phyloP scores from a whole-genome alignment of 2,329 filamentous ascomycete species.

The Didymella segeticola region DNA sequence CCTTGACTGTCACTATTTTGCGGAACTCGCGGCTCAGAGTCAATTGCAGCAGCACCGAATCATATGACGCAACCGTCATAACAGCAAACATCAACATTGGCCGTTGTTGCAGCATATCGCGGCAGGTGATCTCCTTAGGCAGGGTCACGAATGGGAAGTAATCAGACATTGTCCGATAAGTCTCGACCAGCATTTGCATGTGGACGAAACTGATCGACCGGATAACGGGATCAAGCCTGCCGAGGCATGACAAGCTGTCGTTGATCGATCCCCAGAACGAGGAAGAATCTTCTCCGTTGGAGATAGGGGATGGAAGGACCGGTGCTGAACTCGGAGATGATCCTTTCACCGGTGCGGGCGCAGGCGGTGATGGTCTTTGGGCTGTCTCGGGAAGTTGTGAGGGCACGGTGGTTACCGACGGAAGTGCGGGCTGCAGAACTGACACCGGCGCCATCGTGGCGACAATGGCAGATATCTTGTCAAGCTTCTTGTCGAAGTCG shows the following conservation, averaged over 20 bases:
- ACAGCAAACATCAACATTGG: constrained; percentile 46
- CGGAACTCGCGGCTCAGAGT: constrained; percentile 46
- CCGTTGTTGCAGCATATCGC: constrained; percentile 38
- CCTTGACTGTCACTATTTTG: constrained; percentile 43
- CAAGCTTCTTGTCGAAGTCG: constrained; percentile 45
- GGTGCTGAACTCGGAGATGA: constrained; percentile 22
- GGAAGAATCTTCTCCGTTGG: constrained; percentile 34
- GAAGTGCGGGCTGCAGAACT: constrained; percentile 24
- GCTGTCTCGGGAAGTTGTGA: constrained; percentile 27
- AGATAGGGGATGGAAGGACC: constrained; percentile 33
- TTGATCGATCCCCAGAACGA: constrained; percentile 46
- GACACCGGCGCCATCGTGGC: constrained; percentile 36
- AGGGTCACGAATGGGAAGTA: constrained; percentile 46
- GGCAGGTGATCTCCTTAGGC: constrained; percentile 36
- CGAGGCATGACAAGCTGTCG: constrained; percentile 39
- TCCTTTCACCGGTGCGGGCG: constrained; percentile 22
- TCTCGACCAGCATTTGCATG: constrained; percentile 44
- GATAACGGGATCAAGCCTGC: constrained; percentile 42
- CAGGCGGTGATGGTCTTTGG: constrained; percentile 27
- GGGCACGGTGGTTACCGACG: constrained; percentile 33
- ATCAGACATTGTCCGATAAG: constrained; percentile 41
- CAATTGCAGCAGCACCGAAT: constrained; percentile 38
- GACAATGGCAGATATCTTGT: constrained; percentile 44
- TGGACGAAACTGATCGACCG: constrained; percentile 44
- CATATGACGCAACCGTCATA: constrained; percentile 42